These are phyloP conservation scores for Aspergillus proliferans DNA, from an alignment of 2,329 filamentous ascomycete species.

Conservation along the genomic window DNA sequence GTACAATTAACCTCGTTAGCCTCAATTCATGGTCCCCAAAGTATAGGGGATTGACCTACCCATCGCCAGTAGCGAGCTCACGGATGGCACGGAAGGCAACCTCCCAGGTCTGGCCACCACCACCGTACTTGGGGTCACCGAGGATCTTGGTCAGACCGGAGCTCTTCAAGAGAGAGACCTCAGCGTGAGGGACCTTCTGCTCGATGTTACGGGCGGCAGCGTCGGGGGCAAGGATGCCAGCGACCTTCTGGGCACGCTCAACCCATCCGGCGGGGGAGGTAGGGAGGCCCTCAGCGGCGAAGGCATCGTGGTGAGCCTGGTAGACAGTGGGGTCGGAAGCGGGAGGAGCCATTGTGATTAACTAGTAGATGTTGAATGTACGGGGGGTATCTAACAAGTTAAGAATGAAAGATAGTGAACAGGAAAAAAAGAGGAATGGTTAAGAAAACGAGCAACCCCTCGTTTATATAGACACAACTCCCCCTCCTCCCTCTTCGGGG, in stretches of 20 bases:
- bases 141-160: slow-evolving; percentile 47
- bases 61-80: slow-evolving; percentile 59
- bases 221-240: slow-evolving; percentile 44
- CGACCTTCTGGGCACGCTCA: slow-evolving; percentile 43
- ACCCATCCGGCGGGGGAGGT: slow-evolving; percentile 42
- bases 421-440: background rate
- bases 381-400: background rate
- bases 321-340: slow-evolving; percentile 37
- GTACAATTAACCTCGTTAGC: background rate
- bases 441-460: background rate
- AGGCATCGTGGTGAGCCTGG: slow-evolving; percentile 34
- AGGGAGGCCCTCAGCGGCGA: slow-evolving; percentile 26
- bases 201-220: slow-evolving; percentile 45
- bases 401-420: background rate
- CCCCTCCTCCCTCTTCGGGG: background rate
- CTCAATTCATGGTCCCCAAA: background rate
- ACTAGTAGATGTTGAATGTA: background rate
- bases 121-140: slow-evolving; percentile 46
- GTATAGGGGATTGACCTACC: slow-evolving; percentile 30
- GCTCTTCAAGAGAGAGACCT: slow-evolving; percentile 48
- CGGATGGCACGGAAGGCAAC: slow-evolving; percentile 55
- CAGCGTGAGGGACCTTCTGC: slow-evolving; percentile 48
- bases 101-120: slow-evolving; percentile 49
- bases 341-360: background rate
- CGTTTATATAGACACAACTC: background rate